phyloP scores from a whole-genome alignment of 495 filamentous ascomycete genomes.

The Tuber microsphaerosporum region DNA sequence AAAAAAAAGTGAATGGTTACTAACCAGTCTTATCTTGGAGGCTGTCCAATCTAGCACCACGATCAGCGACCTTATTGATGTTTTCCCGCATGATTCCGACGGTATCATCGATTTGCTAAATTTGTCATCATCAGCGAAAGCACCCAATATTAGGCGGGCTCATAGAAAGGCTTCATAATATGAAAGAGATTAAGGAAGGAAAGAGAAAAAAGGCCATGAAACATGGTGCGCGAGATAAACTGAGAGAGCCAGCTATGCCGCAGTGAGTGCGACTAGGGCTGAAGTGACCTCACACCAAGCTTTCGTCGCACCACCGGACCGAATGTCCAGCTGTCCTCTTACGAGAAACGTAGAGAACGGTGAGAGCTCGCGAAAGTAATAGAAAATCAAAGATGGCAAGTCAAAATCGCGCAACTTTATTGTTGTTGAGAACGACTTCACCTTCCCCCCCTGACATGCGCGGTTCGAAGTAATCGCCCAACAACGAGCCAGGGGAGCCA shows the following conservation, averaged over 20 bases:
- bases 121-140: slow-evolving; percentile 1
- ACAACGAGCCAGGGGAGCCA: not conserved
- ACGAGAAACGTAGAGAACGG: not conserved
- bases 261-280: not conserved
- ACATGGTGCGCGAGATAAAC: not conserved
- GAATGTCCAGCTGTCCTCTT: not conserved
- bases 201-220: not conserved
- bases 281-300: not conserved
- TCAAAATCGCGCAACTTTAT: not conserved
- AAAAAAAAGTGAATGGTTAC: slow-evolving; percentile 12
- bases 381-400: not conserved
- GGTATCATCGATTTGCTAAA: slow-evolving; percentile 91
- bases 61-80: slow-evolving; percentile 84
- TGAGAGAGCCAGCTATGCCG: not conserved
- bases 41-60: slow-evolving; percentile 79
- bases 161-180: slow-evolving; percentile 1
- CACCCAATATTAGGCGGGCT: slow-evolving; percentile 5
- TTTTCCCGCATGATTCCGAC: slow-evolving; percentile 90
- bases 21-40: slow-evolving; percentile 80
- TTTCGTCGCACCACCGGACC: not conserved
- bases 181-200: not conserved
- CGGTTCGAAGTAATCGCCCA: not conserved
- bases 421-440: not conserved
- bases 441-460: not conserved
- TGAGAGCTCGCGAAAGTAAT: not conserved